Evolutionary conservation across 2,329 filamentous ascomycete genomes (phyloP), one percentile per base, ranked within the genome.

Genomic region (Exophiala sideris): DNA sequence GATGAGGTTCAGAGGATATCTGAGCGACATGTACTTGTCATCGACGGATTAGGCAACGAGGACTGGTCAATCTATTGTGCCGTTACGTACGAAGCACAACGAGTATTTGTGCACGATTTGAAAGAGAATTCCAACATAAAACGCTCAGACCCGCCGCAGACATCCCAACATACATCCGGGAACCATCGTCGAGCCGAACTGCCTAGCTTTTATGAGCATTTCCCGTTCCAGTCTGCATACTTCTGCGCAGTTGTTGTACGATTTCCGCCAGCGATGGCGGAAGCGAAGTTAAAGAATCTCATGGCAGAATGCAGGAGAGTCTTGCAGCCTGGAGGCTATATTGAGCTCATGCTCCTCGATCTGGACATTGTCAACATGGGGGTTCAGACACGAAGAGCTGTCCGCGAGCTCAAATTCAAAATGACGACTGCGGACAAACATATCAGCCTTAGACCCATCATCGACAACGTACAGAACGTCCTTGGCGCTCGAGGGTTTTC

Each of bases 51-150:
- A 14, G 75, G 74, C n/a, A 77, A 77, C 49, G 74, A 77, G 50
- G 76, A 78, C 54, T 78, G 76, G 76, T 78, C 76, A 7, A 77
- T 76, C 59, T 78, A 78, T 59, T 78, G 76, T 61, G 73, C 76
- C 11, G 65, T 78, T 45, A 76, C 74, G 1, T 78, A 78, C 50
- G 72, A 73, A 5, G 41, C 48, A 11, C 52, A 57, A 38, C 68
- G 70, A 52, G 73, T 74, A 0, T 70, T 70, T 18, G 68, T 78
- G 3, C 76, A 77, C 61, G 74, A 70, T 48, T 63, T 78, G 33
- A 62, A 60, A 29, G 68, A 69, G 16, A 68, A 67, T 3, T 62
- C 66, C 11, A 67, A 68, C 3, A 63, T 68, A 5, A 55, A 51
- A 38, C 42, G 42, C 5, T 35, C 38, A 20, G 52, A 50, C 38